Evolutionary conservation across 2,329 filamentous ascomycete genomes (phyloP).

Genomic region (Sporothrix dimorphospora): DNA sequence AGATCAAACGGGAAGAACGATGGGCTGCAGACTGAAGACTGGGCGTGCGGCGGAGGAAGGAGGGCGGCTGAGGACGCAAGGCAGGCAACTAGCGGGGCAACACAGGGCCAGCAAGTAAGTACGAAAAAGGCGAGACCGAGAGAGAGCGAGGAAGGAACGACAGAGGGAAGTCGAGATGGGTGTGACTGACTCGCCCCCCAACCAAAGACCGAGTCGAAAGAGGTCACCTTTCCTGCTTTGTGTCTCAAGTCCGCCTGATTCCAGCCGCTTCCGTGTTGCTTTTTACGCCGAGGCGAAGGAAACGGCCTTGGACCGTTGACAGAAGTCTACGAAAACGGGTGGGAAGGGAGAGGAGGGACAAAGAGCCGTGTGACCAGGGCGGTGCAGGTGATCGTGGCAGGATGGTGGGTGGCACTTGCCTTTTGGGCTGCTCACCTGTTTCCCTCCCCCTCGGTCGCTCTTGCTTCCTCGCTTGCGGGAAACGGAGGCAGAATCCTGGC

Average conservation of each 20-base stretch:
- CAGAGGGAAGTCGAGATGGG: background rate
- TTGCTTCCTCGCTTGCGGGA: background rate
- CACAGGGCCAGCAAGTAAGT: background rate
- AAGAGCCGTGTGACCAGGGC: slow-evolving; percentile 21
- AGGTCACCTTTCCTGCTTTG: slow-evolving; percentile 20
- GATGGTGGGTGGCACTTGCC: slow-evolving; percentile 21
- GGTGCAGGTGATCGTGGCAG: slow-evolving; percentile 17
- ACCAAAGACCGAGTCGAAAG: background rate
- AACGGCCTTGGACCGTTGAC: background rate
- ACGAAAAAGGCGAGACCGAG: background rate
- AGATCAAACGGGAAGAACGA: background rate
- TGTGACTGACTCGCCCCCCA: slow-evolving; percentile 10
- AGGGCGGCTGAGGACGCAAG: slow-evolving; percentile 8
- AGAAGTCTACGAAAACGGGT: background rate
- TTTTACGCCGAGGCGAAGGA: background rate
- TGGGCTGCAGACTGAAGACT: background rate
- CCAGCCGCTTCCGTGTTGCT: background rate
- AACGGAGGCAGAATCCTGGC: background rate
- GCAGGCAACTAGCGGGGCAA: slow-evolving; percentile 19
- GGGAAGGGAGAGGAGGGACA: background rate
- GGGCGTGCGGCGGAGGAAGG: background rate
- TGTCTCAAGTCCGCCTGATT: background rate
- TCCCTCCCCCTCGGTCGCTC: background rate
- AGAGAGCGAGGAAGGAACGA: background rate
- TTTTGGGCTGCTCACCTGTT: background rate